A percentile compares a stretch with the other conserved stretches of the same genome.
phyloP scores from a whole-genome alignment of 2,329 filamentous ascomycete species.

The Claviceps monticola region DNA sequence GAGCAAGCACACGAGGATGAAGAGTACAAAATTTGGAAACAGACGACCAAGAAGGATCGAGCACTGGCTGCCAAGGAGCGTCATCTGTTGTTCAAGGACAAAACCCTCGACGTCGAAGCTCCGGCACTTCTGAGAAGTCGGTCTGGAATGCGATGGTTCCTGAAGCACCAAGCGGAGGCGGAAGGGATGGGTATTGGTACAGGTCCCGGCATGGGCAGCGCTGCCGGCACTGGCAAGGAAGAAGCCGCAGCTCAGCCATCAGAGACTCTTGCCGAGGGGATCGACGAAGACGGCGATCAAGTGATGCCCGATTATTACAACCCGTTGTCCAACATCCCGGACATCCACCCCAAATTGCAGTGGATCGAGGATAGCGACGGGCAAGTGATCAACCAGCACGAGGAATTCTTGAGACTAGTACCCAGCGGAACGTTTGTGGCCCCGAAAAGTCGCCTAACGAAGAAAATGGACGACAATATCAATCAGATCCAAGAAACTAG shows the following conservation, averaged over 20 bases:
- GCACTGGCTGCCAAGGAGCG: slow-evolving; percentile 76
- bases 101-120: slow-evolving; percentile 74
- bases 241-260: slow-evolving; percentile 30
- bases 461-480: slow-evolving; percentile 81
- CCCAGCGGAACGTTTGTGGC: slow-evolving; percentile 62
- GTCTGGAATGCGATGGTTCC: slow-evolving; percentile 77
- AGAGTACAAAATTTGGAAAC: slow-evolving; percentile 97
- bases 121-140: slow-evolving; percentile 76
- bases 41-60: slow-evolving; percentile 92
- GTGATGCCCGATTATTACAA: slow-evolving; percentile 94
- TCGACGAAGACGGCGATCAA: slow-evolving; percentile 74
- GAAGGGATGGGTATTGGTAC: slow-evolving; percentile 32
- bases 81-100: slow-evolving; percentile 71
- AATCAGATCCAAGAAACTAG: slow-evolving; percentile 92
- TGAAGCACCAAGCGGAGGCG: slow-evolving; percentile 63
- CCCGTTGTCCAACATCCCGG: slow-evolving; percentile 69
- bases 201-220: slow-evolving; percentile 23
- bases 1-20: slow-evolving; percentile 81
- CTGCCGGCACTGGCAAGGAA: slow-evolving; percentile 29
- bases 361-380: slow-evolving; percentile 89
- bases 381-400: slow-evolving; percentile 74
- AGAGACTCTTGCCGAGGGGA: slow-evolving; percentile 86
- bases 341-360: slow-evolving; percentile 61
- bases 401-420: slow-evolving; percentile 69
- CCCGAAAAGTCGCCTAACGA: slow-evolving; percentile 58